A percentile compares a stretch with the other conserved stretches of the same genome.
These are phyloP conservation scores for Delphinella strobiligena DNA, from an alignment of 2,329 filamentous ascomycete species.

Conservation along the genomic window DNA sequence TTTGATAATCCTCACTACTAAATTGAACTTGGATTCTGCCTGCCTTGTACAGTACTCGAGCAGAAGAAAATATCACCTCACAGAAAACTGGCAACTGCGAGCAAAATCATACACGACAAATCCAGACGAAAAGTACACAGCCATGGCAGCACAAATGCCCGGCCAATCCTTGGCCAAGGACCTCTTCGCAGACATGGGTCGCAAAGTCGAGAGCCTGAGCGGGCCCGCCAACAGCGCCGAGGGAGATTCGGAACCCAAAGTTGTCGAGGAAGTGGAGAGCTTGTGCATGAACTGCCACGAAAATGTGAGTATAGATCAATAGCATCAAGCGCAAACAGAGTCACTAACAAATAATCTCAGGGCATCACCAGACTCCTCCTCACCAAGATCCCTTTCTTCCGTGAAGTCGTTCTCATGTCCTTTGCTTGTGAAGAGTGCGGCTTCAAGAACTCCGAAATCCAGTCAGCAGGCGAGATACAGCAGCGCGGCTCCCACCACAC, in stretches of 20 bases:
- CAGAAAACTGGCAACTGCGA: too few relatives aligned
- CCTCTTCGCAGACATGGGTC: constrained; percentile 41
- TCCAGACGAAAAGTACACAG: not conserved
- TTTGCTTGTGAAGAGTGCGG: constrained; percentile 85
- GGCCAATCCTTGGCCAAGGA: constrained; percentile 27
- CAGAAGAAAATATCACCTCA: too few relatives aligned
- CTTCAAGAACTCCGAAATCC: constrained; percentile 86
- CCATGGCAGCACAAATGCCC: constrained; percentile 8
- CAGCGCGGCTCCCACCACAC: constrained; percentile 77
- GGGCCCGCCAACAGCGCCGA: constrained; percentile 18
- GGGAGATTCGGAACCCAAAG: constrained; percentile 30
- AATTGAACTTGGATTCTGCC: too few relatives aligned
- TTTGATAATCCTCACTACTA: too few relatives aligned
- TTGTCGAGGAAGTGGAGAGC: constrained; percentile 42
- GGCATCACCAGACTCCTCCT: constrained; percentile 78
- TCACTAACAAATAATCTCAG: constrained; percentile 31
- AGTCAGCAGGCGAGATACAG: constrained; percentile 84
- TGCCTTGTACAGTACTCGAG: too few relatives aligned
- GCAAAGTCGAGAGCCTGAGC: constrained; percentile 31
- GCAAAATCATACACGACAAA: not conserved
- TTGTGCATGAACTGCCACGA: constrained; percentile 45
- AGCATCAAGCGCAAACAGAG: too few relatives aligned
- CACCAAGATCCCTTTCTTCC: constrained; percentile 91
- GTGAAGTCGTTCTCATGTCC: constrained; percentile 94
- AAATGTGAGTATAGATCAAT: constrained; percentile 23